Evolutionary conservation across 345 rosid genomes (phyloP).

Genomic region (Viola odorata): DNA sequence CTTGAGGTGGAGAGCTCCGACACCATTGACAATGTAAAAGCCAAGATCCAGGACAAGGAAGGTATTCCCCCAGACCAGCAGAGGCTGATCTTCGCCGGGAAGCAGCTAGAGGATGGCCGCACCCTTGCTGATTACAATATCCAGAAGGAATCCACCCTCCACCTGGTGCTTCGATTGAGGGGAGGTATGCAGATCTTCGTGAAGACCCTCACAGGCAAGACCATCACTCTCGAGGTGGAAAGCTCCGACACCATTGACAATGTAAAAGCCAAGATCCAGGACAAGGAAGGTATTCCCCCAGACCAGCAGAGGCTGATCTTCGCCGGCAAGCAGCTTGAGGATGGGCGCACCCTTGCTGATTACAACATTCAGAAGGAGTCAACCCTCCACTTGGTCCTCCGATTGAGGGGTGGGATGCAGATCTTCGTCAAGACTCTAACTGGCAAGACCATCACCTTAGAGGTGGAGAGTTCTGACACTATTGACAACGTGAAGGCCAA

Average conservation of each 20-base stretch:
- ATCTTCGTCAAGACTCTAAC: slow-evolving; percentile 36
- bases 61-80: no score
- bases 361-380: slow-evolving; percentile 40
- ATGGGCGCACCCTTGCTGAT: slow-evolving; percentile 35
- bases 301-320: slow-evolving; percentile 37
- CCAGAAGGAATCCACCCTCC: slow-evolving; percentile 23
- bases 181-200: slow-evolving; percentile 39
- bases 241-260: slow-evolving; percentile 36
- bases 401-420: slow-evolving; percentile 35
- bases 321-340: slow-evolving; percentile 39
- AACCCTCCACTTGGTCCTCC: slow-evolving; percentile 34
- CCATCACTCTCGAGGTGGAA: slow-evolving; percentile 35
- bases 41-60: no score
- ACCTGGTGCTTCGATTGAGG: slow-evolving; percentile 20
- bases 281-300: slow-evolving; percentile 38
- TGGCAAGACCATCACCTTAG: slow-evolving; percentile 36
- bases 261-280: slow-evolving; percentile 37
- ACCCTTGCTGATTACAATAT: slow-evolving; percentile 22
- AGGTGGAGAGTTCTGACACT: slow-evolving; percentile 36
- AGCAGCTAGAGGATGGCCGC: slow-evolving; percentile 23
- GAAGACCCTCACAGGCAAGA: slow-evolving; percentile 35
- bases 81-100: slow-evolving; percentile 11
- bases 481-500: slow-evolving; percentile 33
- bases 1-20: no score
- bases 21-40: no score